Conservation (phyloP, 306 rosid species). For the Sicyos baderoa region DNA sequence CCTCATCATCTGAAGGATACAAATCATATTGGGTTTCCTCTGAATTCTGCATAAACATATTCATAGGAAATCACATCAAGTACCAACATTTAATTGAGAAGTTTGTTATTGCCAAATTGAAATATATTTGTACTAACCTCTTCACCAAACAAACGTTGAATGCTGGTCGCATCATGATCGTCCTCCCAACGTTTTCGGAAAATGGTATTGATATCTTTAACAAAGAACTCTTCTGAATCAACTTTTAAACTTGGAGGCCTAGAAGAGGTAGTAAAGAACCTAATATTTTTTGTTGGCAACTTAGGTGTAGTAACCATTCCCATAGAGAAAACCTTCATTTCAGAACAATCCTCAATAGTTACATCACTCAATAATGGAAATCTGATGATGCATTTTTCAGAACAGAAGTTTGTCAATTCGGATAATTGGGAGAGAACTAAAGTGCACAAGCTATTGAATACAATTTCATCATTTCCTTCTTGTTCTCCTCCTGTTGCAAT, state of each 20-base stretch:
- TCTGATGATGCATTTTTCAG: too few relatives aligned
- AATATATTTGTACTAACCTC: not conserved
- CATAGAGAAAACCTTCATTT: too few relatives aligned
- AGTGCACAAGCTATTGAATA: accelerated
- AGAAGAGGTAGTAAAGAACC: not conserved
- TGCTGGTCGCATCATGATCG: not conserved
- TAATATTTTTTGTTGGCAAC: not conserved
- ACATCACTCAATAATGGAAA: too few relatives aligned
- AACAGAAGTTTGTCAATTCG: not conserved
- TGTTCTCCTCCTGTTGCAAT: not conserved
- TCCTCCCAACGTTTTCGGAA: not conserved
- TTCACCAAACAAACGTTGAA: not conserved
- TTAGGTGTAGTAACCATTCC: not conserved
- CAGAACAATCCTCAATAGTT: too few relatives aligned
- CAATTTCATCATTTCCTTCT: slow-evolving; percentile 6
- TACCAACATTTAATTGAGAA: not conserved
- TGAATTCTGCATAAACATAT: not conserved
- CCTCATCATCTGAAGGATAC: not conserved
- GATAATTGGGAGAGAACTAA: not conserved
- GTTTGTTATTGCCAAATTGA: not conserved
- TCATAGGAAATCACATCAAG: not conserved
- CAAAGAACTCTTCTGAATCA: not conserved
- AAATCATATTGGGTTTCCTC: not conserved
- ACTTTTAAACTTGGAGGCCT: too few relatives aligned
- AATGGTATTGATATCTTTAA: not conserved